Base-by-base conservation (phyloP, 768 basidiomycete species). In the Suillus subluteus region DNA sequence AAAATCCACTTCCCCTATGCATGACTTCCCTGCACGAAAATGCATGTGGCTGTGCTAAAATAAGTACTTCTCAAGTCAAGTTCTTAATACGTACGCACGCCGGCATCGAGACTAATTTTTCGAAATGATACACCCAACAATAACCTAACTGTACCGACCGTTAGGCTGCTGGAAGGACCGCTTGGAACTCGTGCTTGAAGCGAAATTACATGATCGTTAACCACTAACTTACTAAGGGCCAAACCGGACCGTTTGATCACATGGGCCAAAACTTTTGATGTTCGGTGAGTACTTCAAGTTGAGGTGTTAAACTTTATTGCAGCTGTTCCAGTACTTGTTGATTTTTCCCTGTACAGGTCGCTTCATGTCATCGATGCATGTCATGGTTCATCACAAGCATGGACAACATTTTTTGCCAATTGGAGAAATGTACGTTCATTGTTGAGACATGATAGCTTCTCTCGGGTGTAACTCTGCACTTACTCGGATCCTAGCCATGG, bases 401-500 rank as follows among this genome's bases (percentile, higher is more conserved):
- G 40, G 40, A 15, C 40, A 5, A 15, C 2, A 52, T 9, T 18
- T 12, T 23, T 41, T 41, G 0, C 40, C 11, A n/a, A 48, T 23
- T 11, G 23, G 12, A n/a, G 21, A 48, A 48, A 6, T 5, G 11
- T 37, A 6, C 35, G 38, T 40, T 40, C 13, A 15, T 41, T 41
- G 52, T 54, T 15, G 30, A 18, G 16, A 54, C 16, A 50, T 55
- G 9, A 11, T 21, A 1, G 21, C 30, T 56, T 55, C 54, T 26
- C 52, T 54, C 30, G 26, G 52, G 15, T 30, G 30, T 15, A 54
- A 4, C 52, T 54, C 52, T 54, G 52, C 52, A 9, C 52, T 18
- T 54, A 32, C 52, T 54, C 52, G 52, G 52, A 54, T 30, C 52
- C 52, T 18, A 54, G 52, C 30, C 52, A 54, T 54, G 26, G 26